These are phyloP conservation scores for Colletotrichum cordylinicola DNA, from an alignment of 2,329 filamentous ascomycete species.

Conservation along the genomic window DNA sequence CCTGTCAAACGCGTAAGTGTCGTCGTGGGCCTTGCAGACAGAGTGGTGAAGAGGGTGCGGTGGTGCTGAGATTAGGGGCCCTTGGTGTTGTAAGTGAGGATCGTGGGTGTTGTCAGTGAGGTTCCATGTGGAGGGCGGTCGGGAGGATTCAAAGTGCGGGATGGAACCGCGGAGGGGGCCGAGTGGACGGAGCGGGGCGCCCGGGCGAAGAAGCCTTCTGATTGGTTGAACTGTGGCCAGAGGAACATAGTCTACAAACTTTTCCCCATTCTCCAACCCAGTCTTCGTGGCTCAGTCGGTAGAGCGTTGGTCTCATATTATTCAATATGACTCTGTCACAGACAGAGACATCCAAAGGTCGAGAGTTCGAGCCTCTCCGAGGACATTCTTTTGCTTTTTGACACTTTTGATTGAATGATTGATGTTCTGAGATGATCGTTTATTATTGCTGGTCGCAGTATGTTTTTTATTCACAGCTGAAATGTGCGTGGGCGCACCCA, in stretches of 20 bases:
- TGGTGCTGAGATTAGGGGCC: neutral
- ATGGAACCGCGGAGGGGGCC: neutral
- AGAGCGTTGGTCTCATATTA: constrained; percentile 23
- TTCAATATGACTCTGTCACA: neutral
- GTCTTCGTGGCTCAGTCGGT: constrained; percentile 22
- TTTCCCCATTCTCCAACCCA: accelerated
- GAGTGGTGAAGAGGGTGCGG: neutral
- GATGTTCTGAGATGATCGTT: too few relatives aligned
- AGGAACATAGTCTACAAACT: neutral
- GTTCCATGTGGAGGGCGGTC: neutral
- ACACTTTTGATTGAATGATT: neutral
- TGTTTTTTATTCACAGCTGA: neutral
- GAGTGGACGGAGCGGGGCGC: neutral
- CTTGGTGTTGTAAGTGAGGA: neutral
- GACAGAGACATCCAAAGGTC: constrained; percentile 18
- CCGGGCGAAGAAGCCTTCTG: neutral
- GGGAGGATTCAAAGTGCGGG: neutral
- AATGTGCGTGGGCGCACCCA: too few relatives aligned
- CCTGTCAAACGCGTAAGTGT: constrained; percentile 6
- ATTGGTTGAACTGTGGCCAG: accelerated
- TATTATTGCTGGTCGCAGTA: neutral
- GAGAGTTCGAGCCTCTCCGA: constrained; percentile 21
- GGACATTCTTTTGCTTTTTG: neutral
- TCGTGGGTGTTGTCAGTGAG: neutral
- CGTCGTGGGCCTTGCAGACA: neutral